Conservation (phyloP, 306 rosid genomes). For the Canavalia ensiformis region DNA sequence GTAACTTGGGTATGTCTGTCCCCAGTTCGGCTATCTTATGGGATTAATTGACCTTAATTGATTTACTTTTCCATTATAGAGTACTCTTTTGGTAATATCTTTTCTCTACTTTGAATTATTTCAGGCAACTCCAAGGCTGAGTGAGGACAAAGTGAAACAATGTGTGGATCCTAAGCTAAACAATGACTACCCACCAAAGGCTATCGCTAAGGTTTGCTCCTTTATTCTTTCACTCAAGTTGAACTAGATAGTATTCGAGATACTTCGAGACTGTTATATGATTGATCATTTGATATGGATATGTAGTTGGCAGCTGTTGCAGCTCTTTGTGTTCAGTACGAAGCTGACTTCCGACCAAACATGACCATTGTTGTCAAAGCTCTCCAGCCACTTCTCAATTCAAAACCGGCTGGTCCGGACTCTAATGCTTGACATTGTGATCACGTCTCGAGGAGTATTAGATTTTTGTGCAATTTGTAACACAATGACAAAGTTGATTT, state of each 20-base stretch:
- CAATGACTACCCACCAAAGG: constrained; percentile 93
- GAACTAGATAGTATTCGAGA: neutral
- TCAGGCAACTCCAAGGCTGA: constrained; percentile 98
- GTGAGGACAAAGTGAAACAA: constrained; percentile 98
- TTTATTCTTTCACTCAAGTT: constrained; percentile 15
- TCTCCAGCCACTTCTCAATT: constrained; percentile 90
- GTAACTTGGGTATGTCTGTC: constrained; percentile 88
- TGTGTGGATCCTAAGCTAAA: constrained; percentile 98
- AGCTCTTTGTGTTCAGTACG: constrained; percentile 97
- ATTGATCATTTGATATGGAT: constrained; percentile 42
- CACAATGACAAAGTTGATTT: constrained; percentile 24
- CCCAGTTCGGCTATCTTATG: neutral
- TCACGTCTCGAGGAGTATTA: constrained; percentile 3
- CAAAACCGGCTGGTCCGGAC: constrained; percentile 83
- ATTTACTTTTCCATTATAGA: constrained; percentile 17
- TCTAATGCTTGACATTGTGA: constrained; percentile 56
- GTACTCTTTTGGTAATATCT: neutral
- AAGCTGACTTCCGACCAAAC: constrained; percentile 97
- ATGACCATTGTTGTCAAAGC: constrained; percentile 99
- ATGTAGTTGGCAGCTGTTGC: constrained; percentile 98
- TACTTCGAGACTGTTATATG: neutral
- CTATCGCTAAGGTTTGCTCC: constrained; percentile 85
- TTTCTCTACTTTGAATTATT: constrained; percentile 33
- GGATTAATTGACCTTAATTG: constrained; percentile 22
- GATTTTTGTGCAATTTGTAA: constrained; percentile 51